A percentile compares a stretch with the other conserved stretches of the same genome.
Conservation (phyloP, 768 basidiomycete genomes). For the Russula emetica region DNA sequence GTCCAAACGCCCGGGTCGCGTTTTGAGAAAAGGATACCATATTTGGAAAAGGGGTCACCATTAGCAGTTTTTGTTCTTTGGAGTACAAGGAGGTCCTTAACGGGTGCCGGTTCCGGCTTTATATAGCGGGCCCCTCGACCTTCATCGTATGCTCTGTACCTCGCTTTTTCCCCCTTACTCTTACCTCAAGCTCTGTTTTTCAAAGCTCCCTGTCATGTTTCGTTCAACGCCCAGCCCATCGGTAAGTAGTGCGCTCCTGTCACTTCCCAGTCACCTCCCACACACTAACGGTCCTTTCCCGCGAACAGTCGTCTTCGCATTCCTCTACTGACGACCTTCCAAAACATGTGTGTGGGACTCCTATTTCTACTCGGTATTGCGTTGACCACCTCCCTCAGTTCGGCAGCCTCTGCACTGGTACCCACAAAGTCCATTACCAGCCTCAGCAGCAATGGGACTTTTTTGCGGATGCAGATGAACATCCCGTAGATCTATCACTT, state of each 20-base stretch:
- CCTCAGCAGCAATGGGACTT: constrained; percentile 52
- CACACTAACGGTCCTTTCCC: background rate
- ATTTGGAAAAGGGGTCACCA: constrained; percentile 1
- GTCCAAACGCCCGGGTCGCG: background rate
- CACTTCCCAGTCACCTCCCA: background rate
- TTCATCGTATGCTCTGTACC: background rate
- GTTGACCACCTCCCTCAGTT: constrained; percentile 10
- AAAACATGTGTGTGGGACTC: constrained; percentile 10
- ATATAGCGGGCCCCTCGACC: background rate
- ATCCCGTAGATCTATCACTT: constrained; percentile 59
- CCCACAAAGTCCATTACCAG: constrained; percentile 28
- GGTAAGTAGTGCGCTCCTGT: background rate
- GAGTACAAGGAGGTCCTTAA: constrained; percentile 24
- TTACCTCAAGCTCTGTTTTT: background rate
- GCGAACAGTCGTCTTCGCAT: constrained; percentile 13
- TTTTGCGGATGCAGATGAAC: constrained; percentile 48
- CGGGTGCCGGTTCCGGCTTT: background rate
- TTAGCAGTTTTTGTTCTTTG: background rate
- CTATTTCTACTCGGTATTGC: background rate
- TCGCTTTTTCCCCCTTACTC: background rate
- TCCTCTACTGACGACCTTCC: constrained; percentile 19
- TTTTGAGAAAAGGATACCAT: background rate
- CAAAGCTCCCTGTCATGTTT: constrained; percentile 9
- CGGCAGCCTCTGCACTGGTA: constrained; percentile 9
- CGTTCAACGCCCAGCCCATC: constrained; percentile 11